Base-by-base conservation (phyloP, 2,329 filamentous ascomycete genomes). In the Lachnellula occidentalis region DNA sequence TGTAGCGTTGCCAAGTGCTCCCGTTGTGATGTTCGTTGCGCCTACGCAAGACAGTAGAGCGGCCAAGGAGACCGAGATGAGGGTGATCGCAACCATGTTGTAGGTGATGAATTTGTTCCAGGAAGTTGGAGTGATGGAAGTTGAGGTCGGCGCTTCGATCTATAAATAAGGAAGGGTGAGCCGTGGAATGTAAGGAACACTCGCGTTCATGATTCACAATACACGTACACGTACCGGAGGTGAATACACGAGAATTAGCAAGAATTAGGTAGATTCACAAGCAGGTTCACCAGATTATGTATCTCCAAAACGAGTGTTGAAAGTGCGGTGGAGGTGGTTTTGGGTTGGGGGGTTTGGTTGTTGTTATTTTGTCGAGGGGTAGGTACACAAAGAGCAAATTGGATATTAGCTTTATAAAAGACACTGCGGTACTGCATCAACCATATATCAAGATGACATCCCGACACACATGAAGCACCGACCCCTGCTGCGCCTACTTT, bases 1-100 rank as follows among this genome's bases (percentile, higher is more conserved):
- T 9, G 74, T 69, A 45, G 85, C 83, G 62, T 82, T 74, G 50
- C 73, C 74, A 15, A 75, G 69, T 2, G 34, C 53, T 27, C 66
- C 66, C 34, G 66, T 67, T 27, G 56, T 60, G 50, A 50, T 59
- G 11, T 52, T 58, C 56, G 65, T 60, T 4, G 63, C 64, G 45
- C 39, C 39, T 24, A 54, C 57, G 24, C 57, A 31, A 24, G 51
- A 61, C 37, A 45, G 54, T 4, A 60, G 36, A 11, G 53, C 53
- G 48, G 57, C 51, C 54, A 56, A 34, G 17, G 57, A 34, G 51
- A 58, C 55, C 17, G 60, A 49, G 43, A 51, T 36, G 50, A 61
- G 42, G 24, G 50, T 54, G 11, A 50, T 53, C 14, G 55, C 15
- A 31, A 55, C 47, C 62, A 64, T 64, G 31, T 58, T 59, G 58